A percentile compares a stretch with the other conserved stretches of the same genome.
Evolutionary conservation across 306 rosid species (phyloP).

Genomic region (Ormosia semicastrata): DNA sequence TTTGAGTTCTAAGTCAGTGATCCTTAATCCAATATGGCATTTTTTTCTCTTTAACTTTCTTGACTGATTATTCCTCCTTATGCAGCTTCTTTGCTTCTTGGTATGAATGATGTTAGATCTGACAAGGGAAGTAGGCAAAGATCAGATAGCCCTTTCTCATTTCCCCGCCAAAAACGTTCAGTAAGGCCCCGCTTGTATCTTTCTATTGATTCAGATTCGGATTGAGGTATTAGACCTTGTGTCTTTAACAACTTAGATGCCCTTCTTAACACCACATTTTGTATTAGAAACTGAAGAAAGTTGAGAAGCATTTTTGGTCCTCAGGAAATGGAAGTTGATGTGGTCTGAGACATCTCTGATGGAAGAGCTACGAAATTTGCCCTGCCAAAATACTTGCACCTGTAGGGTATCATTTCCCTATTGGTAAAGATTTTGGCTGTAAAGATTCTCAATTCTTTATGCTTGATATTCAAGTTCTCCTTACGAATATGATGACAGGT

Average conservation of each 20-base stretch:
- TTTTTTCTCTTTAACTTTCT: neutral
- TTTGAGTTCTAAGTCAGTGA: neutral
- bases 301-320: constrained; percentile 38
- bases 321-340: constrained; percentile 28
- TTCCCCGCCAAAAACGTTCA: constrained; percentile 98
- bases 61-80: constrained; percentile 39
- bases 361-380: constrained; percentile 3
- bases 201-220: constrained; percentile 88
- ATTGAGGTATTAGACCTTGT: constrained; percentile 41
- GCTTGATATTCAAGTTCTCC: constrained; percentile 30
- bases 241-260: constrained; percentile 24
- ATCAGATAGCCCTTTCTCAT: constrained; percentile 88
- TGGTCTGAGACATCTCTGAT: constrained; percentile 29
- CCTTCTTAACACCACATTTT: constrained; percentile 29
- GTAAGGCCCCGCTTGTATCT: constrained; percentile 69
- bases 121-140: constrained; percentile 68
- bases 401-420: constrained; percentile 5
- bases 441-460: constrained; percentile 25
- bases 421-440: constrained; percentile 31
- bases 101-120: constrained; percentile 70
- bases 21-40: neutral
- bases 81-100: constrained; percentile 90
- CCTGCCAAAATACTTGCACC: constrained; percentile 21
- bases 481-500: constrained; percentile 28
- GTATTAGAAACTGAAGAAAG: constrained; percentile 29